These are phyloP conservation scores for Lasiodiplodia sp. DNA, from an alignment of 2,329 filamentous ascomycete genomes.

Conservation along the genomic window DNA sequence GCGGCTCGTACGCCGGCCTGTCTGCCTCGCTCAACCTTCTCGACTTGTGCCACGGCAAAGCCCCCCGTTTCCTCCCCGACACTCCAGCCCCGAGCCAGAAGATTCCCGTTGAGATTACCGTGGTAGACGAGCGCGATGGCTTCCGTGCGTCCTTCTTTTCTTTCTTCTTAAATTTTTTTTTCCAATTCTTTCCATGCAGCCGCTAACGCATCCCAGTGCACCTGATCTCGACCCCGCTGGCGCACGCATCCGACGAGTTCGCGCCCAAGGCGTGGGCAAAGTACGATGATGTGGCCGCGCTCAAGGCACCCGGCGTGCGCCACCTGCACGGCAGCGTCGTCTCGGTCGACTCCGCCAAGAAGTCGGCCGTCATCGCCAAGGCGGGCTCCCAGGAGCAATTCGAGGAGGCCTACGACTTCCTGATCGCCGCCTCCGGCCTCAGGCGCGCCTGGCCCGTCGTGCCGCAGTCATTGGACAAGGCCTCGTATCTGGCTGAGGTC, in stretches of 20 bases:
- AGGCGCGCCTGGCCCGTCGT: conserved; percentile 75
- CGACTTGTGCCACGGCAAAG: conserved; percentile 66
- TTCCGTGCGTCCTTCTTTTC: conserved; percentile 69
- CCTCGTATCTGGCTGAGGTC: conserved; percentile 67
- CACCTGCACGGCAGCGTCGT: conserved; percentile 21
- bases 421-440: conserved; percentile 76
- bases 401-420: conserved; percentile 69
- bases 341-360: conserved; percentile 13
- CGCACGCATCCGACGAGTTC: conserved; percentile 8
- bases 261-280: conserved; percentile 17
- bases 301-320: conserved; percentile 12
- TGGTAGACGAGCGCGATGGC: conserved; percentile 83
- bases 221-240: conserved; percentile 12
- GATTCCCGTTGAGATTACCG: conserved; percentile 70
- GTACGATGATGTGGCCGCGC: conserved; percentile 4
- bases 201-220: conserved; percentile 62
- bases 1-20: conserved; percentile 76
- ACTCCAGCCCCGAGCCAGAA: conserved; percentile 46
- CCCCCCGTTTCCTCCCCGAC: not conserved
- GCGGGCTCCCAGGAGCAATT: conserved; percentile 30
- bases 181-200: conserved; percentile 58
- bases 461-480: conserved; percentile 69
- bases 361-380: not conserved
- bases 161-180: conserved; percentile 39
- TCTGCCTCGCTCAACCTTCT: conserved; percentile 71